Base-by-base conservation (phyloP, 2,329 filamentous ascomycete species). In the Clonostachys byssicola region DNA sequence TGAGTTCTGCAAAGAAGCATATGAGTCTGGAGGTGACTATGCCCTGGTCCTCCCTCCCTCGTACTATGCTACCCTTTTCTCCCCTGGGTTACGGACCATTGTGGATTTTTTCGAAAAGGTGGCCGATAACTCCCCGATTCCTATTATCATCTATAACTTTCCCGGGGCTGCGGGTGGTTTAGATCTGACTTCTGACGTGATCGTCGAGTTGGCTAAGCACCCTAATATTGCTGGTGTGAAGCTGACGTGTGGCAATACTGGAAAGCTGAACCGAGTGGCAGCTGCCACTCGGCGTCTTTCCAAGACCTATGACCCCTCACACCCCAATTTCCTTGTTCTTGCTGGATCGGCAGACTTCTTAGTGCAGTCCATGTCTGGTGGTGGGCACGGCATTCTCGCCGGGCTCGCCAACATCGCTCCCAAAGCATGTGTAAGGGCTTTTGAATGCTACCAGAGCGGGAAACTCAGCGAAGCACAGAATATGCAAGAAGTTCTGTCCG, bases 1-100 rank as follows among this genome's bases (percentile, higher is more conserved):
- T 48, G 75, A 83, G 54, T 72, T 86, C 42, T 91, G 86, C 67
- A 69, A 74, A 46, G 87, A 91, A 56, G 87, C 88, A 9, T 80
- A 80, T 55, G 75, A 79, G 39, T 75, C 83, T 17, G 89, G 89
- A 45, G 88, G 85, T 52, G 86, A 91, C 61, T 89, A 87, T 53
- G 87, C 87, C 4, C 75, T 94, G 44, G 79, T 92, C 1, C 74
- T 92, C 13, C 86, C 89, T 14, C 89, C 89, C 1, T 83, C 81
- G 43, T 94, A 92, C 70, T 92, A 91, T 67, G 80, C 85, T 43
- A 61, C 78, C 2, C 70, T 88, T n/a, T 83, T 89, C 57, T 79
- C 75, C 12, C 42, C 49, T 8, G 42, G 16, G 8, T 75, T 79
- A 12, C 52, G 59, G 30, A 56, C 65, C 12, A 49, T 64, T 8